Conservation (phyloP, 192 early-diverging fungal species). For the Backusella sp. region DNA sequence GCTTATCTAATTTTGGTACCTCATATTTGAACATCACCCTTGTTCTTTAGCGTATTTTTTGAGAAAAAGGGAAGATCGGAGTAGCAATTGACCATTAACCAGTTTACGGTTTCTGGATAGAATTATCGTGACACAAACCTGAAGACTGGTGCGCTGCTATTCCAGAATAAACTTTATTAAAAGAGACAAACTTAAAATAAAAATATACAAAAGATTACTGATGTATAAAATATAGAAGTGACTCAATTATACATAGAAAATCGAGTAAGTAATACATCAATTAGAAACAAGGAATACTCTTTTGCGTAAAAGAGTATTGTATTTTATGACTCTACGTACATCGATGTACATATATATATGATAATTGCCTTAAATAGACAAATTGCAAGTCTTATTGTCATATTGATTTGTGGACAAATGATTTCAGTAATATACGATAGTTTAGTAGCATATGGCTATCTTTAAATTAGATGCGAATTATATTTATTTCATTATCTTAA, state of each 20-base stretch:
- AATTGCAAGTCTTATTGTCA: not conserved
- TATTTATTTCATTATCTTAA: constrained; percentile 1
- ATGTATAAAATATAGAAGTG: not conserved
- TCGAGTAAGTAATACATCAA: not conserved
- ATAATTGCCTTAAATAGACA: not conserved
- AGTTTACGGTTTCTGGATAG: not conserved
- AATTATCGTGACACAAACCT: not conserved
- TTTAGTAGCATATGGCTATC: constrained; percentile 3
- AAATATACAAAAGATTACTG: not conserved
- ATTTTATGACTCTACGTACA: not conserved
- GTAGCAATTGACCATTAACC: not conserved
- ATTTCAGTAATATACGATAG: not conserved
- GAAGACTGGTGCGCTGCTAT: not conserved
- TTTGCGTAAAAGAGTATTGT: not conserved
- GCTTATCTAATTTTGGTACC: not conserved
- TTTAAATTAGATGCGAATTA: not conserved
- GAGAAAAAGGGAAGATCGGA: not conserved
- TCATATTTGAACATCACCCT: not conserved
- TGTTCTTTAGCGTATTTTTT: not conserved
- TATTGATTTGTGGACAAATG: not conserved
- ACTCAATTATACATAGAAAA: not conserved
- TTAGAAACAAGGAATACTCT: not conserved
- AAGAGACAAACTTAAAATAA: not conserved
- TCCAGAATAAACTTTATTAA: constrained; percentile 1
- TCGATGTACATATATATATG: not conserved